Conservation (phyloP, 177 flowering plant species). For the Vitis hybrid region DNA sequence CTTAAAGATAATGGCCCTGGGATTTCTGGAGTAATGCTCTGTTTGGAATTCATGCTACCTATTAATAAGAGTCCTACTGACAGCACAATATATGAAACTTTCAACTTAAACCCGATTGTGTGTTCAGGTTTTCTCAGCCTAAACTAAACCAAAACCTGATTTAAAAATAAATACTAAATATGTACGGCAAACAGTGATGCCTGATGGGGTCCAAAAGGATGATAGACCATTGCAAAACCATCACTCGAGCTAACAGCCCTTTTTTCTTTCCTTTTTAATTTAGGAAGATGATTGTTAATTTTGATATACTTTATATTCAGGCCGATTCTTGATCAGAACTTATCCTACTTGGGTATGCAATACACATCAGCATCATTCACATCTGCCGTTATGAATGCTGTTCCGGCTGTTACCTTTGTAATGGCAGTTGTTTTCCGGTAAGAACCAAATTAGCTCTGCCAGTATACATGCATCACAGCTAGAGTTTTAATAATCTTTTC, state of each 20-base stretch:
- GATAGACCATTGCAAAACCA: no score
- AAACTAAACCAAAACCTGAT: no score
- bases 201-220: no score
- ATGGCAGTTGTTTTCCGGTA: constrained; percentile 38
- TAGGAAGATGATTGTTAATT: no score
- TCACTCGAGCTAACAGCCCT: no score
- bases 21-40: constrained; percentile 54
- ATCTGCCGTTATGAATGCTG: constrained; percentile 44
- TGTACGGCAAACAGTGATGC: no score
- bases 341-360: constrained; percentile 42
- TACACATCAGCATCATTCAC: constrained; percentile 45
- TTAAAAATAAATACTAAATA: no score
- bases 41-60: background rate
- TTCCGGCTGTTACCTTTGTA: constrained; percentile 41
- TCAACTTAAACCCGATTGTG: background rate
- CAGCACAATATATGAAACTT: no score
- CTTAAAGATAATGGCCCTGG: constrained; percentile 52
- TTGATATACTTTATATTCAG: constrained; percentile 14
- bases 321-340: constrained; percentile 48
- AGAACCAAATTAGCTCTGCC: background rate
- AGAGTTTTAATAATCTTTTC: background rate
- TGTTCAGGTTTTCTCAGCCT: no score
- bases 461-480: background rate
- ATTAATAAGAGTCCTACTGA: no score
- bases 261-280: no score